Conservation (phyloP, 129 eudicot species). For the Glebionis coronaria region DNA sequence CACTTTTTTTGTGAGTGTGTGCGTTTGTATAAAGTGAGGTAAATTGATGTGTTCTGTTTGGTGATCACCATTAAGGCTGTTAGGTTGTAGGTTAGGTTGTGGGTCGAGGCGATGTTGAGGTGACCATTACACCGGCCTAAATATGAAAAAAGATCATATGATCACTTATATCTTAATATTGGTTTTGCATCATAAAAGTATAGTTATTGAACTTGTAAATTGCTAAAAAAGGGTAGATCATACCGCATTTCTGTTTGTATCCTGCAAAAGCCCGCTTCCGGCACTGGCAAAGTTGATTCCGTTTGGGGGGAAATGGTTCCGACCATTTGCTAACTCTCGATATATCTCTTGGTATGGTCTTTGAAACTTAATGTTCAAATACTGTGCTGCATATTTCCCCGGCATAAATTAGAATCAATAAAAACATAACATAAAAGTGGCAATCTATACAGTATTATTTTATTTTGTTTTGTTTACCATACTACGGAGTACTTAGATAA, state of each 20-base stretch:
- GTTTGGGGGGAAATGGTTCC: slow-evolving; percentile 41
- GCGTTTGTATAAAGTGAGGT: too few relatives aligned
- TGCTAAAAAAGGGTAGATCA: neutral
- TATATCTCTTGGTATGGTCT: slow-evolving; percentile 52
- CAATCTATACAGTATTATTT: too few relatives aligned
- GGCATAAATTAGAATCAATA: neutral
- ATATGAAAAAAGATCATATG: too few relatives aligned
- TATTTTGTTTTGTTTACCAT: too few relatives aligned
- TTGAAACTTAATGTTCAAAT: slow-evolving; percentile 50
- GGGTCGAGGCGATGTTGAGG: too few relatives aligned
- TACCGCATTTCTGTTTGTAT: slow-evolving; percentile 40
- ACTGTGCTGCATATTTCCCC: slow-evolving; percentile 44
- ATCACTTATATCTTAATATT: neutral
- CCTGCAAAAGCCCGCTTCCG: slow-evolving; percentile 67
- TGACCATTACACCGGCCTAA: too few relatives aligned
- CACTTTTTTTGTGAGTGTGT: too few relatives aligned
- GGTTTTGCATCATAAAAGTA: neutral
- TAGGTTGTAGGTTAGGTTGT: too few relatives aligned
- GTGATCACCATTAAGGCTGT: too few relatives aligned
- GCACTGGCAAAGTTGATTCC: slow-evolving; percentile 87
- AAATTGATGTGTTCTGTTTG: too few relatives aligned
- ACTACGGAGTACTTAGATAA: too few relatives aligned
- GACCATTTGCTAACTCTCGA: slow-evolving; percentile 24
- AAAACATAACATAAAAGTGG: neutral
- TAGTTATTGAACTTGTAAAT: neutral